These are phyloP conservation scores for Polyporus arcularius DNA, from an alignment of 768 basidiomycete species.

Conservation along the genomic window DNA sequence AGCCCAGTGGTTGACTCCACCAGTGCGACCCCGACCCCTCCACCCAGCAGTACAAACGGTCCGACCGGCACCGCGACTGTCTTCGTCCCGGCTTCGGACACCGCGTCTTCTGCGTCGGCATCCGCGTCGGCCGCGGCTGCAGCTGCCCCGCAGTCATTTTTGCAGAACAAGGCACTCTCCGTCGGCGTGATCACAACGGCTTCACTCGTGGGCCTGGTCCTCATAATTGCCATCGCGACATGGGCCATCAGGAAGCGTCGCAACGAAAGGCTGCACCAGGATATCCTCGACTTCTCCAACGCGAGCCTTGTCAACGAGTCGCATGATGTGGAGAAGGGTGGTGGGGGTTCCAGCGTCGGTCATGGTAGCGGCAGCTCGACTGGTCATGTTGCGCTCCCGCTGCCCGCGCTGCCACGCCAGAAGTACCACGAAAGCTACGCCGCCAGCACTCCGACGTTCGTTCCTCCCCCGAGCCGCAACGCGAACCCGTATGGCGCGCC, in stretches of 20 bases:
- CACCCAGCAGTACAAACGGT: neutral
- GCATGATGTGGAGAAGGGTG: constrained; percentile 23
- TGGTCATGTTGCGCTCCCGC: neutral
- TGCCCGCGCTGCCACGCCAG: constrained; percentile 9
- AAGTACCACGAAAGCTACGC: constrained; percentile 16
- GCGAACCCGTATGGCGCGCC: constrained; percentile 7
- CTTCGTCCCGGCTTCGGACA: neutral
- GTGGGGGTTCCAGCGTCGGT: constrained; percentile 5
- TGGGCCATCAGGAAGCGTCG: constrained; percentile 52
- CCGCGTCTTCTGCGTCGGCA: constrained; percentile 24
- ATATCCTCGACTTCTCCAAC: constrained; percentile 27
- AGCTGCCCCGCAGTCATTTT: constrained; percentile 42
- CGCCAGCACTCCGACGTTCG: constrained; percentile 3
- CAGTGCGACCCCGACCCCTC: constrained; percentile 1
- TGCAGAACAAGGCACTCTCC: constrained; percentile 66
- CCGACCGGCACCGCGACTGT: constrained; percentile 1
- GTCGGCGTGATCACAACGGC: constrained; percentile 57
- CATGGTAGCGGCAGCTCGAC: constrained; percentile 12
- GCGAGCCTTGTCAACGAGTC: constrained; percentile 15
- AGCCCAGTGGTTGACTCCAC: too few relatives aligned
- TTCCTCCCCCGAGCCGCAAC: constrained; percentile 1
- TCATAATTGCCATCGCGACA: constrained; percentile 44
- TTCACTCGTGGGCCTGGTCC: constrained; percentile 47
- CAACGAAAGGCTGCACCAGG: constrained; percentile 32
- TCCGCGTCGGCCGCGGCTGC: constrained; percentile 32